These are phyloP conservation scores for Sonneratia caseolaris DNA, from an alignment of 345 rosid genomes.

Conservation along the genomic window DNA sequence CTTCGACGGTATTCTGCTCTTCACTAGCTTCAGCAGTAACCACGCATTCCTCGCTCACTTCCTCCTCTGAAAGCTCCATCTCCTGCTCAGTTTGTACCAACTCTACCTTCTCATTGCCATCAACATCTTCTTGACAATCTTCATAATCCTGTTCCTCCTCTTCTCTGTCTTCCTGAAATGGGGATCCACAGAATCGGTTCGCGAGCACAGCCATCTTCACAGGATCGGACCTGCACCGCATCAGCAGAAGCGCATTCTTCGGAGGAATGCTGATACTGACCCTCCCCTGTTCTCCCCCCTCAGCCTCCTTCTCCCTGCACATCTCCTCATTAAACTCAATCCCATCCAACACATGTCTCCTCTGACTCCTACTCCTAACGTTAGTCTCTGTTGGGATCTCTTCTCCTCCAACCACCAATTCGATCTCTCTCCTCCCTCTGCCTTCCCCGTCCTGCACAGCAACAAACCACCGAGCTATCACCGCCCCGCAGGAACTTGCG, in stretches of 20 bases:
- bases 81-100: conserved; percentile 18
- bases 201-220: conserved; percentile 84
- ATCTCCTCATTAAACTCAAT: conserved; percentile 36
- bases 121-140: background rate
- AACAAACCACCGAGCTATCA: conserved; percentile 73
- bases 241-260: conserved; percentile 73
- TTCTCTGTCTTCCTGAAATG: conserved; percentile 18
- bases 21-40: conserved; percentile 1
- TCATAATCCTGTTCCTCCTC: conserved; percentile 8
- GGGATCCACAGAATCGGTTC: conserved; percentile 58
- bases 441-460: conserved; percentile 64
- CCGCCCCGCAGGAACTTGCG: conserved; percentile 51
- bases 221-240: conserved; percentile 97
- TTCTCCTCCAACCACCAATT: conserved; percentile 22
- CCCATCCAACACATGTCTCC: conserved; percentile 69
- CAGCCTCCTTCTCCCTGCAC: conserved; percentile 10
- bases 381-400: conserved; percentile 10
- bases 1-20: background rate
- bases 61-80: conserved; percentile 8
- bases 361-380: conserved; percentile 47
- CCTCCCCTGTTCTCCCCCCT: conserved; percentile 32
- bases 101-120: conserved; percentile 5
- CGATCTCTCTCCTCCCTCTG: conserved; percentile 56
- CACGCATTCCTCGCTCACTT: background rate
- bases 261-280: conserved; percentile 66